Conservation (phyloP, 169 alveolate species). For the Cryptosporidium tyzzeri region DNA sequence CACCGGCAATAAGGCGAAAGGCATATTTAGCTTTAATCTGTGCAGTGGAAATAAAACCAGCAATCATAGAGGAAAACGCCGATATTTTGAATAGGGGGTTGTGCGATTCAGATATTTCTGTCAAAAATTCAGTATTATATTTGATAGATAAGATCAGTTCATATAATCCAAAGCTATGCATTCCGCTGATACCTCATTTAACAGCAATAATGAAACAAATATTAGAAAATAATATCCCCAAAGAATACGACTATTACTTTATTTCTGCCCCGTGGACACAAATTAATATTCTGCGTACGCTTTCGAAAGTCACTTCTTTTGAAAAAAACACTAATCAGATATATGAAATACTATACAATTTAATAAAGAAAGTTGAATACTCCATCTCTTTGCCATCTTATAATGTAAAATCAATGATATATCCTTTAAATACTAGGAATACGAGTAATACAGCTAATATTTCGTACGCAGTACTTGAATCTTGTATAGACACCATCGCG, state of each 20-base stretch:
- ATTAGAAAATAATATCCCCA: slow-evolving; percentile 92
- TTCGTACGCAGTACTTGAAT: slow-evolving; percentile 90
- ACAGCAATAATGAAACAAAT: slow-evolving; percentile 92
- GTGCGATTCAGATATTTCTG: slow-evolving; percentile 94
- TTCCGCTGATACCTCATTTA: slow-evolving; percentile 85
- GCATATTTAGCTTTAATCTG: slow-evolving; percentile 88
- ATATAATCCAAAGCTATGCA: slow-evolving; percentile 66
- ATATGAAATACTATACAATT: slow-evolving; percentile 89
- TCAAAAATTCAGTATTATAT: slow-evolving; percentile 91
- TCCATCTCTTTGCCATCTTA: slow-evolving; percentile 22
- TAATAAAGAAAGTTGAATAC: slow-evolving; percentile 91
- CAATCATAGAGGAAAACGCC: slow-evolving; percentile 79
- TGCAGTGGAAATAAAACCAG: slow-evolving; percentile 81
- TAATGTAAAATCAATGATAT: slow-evolving; percentile 40
- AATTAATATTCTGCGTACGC: slow-evolving; percentile 84
- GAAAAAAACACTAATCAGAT: slow-evolving; percentile 89
- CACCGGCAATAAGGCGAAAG: slow-evolving; percentile 92
- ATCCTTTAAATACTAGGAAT: slow-evolving; percentile 79
- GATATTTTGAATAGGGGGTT: slow-evolving; percentile 88
- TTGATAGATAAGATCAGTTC: slow-evolving; percentile 79
- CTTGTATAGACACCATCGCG: slow-evolving; percentile 91
- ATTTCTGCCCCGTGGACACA: slow-evolving; percentile 98
- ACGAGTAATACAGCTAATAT: slow-evolving; percentile 88
- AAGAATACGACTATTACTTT: slow-evolving; percentile 94
- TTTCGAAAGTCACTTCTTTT: slow-evolving; percentile 83